Evolutionary conservation across 169 alveolate species (phyloP), one percentile per base, ranked within the genome.

Genomic region (Cryptosporidium canis): DNA sequence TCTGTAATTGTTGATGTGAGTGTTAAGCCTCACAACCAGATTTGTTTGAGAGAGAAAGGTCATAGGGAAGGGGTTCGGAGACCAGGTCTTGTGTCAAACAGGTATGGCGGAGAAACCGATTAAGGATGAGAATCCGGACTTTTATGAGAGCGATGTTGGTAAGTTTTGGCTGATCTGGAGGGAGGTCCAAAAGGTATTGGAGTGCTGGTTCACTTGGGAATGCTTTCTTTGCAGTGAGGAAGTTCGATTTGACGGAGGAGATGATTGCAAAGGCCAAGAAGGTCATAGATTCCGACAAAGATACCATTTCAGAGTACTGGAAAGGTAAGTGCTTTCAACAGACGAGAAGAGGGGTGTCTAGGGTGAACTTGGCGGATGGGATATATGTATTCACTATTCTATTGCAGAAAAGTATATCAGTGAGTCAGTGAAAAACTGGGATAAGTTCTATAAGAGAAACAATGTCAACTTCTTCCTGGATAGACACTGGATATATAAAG

Each of bases 401-500:
- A 6, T 31, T 31, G 3, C 39, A 77, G 92, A 91, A 41, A 96
- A 94, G 72, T 90, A 91, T 64, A 93, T 95, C 83, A 83, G 83
- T 11, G 95, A 94, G 67, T 95, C 96, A 35, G 90, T 90, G 31
- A 94, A 94, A 82, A 90, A 94, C 53, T 96, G 99, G 97, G 96
- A 96, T 90, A 93, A 94, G 70, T 96, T 96, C 83, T 96, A 96
- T 85, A 96, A 95, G 83, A 91, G 93, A 65, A 96, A 96, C 77
- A 92, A 95, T 83, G 90, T 94, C 2, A 95, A 96, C 77, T 96
- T 96, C 91, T 96, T 94, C 85, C 94, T 95, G 77, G 98, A 96
- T 85, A 91, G 99, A 67, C 97, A 96, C 83, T 96, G 96, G 93
- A 90, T 96, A 29, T 83, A 91, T 35, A 94, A 94, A 16, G 98